Base-by-base conservation (phyloP, 768 basidiomycete genomes). In the Guyanaporus albipodus region DNA sequence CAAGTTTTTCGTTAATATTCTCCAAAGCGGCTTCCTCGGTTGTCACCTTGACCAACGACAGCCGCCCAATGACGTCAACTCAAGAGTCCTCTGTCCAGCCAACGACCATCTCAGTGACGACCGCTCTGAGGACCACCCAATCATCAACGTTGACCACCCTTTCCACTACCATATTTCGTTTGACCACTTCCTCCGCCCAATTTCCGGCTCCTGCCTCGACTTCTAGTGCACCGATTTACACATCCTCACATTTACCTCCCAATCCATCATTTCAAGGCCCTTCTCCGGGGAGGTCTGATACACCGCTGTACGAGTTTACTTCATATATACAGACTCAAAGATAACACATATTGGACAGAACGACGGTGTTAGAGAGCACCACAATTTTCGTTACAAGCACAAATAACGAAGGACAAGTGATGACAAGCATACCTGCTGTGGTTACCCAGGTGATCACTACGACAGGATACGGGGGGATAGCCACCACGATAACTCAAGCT, bases 361-460 rank as follows among this genome's bases (percentile, higher is more conserved):
- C 75, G 19, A 84, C 79, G 2, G 61, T 64, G 9, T 67, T 82
- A 42, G 62, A 66, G 46, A 77, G 71, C 23, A 66, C 64, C 19
- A 78, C 77, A 1, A 67, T 84, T 10, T 77, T 74, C 48, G 50
- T 85, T 22, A 76, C 74, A 10, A 82, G 81, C 1, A 87, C 83
- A n/a, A 74, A 86, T 57, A 70, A 65, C 50, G 59, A 61, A 33
- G 85, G 86, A 23, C 63, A 67, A 23, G 62, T 70, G 6, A 67
- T 73, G 4, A 73, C 73, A 12, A 76, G 68, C 43, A 72, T 79
- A 8, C 85, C 86, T 15, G 66, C 77, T 7, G 57, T 74, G 23
- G 61, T 90, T 52, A 89, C 87, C 8, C 67, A 75, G 27, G 69
- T 76, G 11, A 57, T 78, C 31, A 80, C 76, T 6, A 76, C 78